Evolutionary conservation across 805 yeast genomes (phyloP), one percentile per base, ranked within the genome.

Genomic region (Starmerella ratchasimensis): DNA sequence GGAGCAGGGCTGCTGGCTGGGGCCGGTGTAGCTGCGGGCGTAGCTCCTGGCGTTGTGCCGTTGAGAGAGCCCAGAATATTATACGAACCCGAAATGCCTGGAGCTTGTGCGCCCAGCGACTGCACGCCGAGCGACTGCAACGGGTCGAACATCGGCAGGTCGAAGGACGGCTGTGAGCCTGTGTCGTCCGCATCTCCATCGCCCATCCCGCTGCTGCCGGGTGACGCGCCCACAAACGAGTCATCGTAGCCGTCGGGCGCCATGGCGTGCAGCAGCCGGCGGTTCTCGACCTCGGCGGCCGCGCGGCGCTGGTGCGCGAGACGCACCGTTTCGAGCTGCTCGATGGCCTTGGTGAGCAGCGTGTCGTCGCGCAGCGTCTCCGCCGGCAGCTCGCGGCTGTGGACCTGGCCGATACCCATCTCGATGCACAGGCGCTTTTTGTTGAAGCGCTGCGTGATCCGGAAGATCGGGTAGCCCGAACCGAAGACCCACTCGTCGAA

Each of bases 401-500:
- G 97, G 6, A 79, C 80, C 55, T 90, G 99, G 37, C 94, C 68
- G 27, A 90, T 84, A 24, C 83, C 83, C 82, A 90, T 80, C 54
- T 90, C 99, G 36, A 90, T 76, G 51, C 88, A 76, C 74, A 86
- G 81, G 49, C 95, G 68, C 57, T 90, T 90, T 54, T 83, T 84
- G 61, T 90, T 90, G 61, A 90, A 90, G 38, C 83, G 68, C 55
- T 90, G 99, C 0, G 94, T 80, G 8, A 90, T 78, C 41, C 84
- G 66, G 54, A 90, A 81, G 2, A 77, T 69, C 1, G 99, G 99
- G 16, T 80, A 80, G 3, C 97, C 97, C 1, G 80, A 65, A 3
- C 90, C 82, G 57, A 66, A 74, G 2, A 90, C 80, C 99, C 99
- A 90, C 55, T 93, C 94, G 48, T 74, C 76, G 59, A 90, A 90